Evolutionary conservation across 2,329 filamentous ascomycete genomes (phyloP), one percentile per base, ranked within the genome.

Genomic region (Talaromyces pinophilus): DNA sequence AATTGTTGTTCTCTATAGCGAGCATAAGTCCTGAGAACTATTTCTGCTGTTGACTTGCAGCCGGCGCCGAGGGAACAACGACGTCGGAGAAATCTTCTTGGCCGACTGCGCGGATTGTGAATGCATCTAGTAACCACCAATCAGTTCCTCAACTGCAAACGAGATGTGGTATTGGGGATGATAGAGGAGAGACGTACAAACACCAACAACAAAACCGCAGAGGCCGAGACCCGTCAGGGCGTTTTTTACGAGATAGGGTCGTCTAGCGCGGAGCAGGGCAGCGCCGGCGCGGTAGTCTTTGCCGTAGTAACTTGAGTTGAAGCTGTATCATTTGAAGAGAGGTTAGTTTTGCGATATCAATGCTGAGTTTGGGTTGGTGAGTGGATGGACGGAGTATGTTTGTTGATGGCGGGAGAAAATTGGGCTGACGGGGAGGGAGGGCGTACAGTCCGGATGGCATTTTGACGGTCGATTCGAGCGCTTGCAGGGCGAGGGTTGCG

Each of bases 1-100:
- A 63, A 52, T 28, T 48, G 25, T 52, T 35, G 28, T 55, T 54
- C 33, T 35, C 19, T 30, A 59, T 19, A n/a, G 40, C 2, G 25
- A 46, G 25, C 2, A 19, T 13, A 19, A 38, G 52, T 22, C 40
- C 15, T 17, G 30, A 22, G 35, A 13, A 38, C 54, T 57, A 57
- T 38, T 57, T 57, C 30, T 57, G 54, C 44, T 48, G 40, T 50
- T 64, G 52, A 13, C 40, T 48, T 13, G 40, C 19, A 48, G 50
- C 38, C 17, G 62, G 90, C 62, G 86, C 83, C 76, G 92, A 91
- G 33, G 95, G 95, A 44, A 98, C 90, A 76, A 92, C 89, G 72
- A 98, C 93, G 77, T 99, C 95, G 66, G 93, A 92, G 82, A 99
- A 99, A 71, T 97, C 92, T 79, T 98, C 95, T 80, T 98, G 95